phyloP scores from a whole-genome alignment of 805 yeast species.

The Pachysolen tannophilus region DNA sequence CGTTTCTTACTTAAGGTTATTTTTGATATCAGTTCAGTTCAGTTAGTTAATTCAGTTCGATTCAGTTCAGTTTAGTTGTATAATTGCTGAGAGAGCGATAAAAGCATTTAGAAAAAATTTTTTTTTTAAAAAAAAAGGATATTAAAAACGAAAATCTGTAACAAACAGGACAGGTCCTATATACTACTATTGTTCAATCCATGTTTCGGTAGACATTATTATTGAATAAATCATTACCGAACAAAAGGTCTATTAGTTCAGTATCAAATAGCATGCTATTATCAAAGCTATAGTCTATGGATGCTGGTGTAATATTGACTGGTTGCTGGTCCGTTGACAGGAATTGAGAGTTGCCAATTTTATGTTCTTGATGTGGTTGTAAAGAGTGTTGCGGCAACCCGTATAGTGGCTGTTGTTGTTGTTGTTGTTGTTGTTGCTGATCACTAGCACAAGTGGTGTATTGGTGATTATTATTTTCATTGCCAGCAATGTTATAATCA shows the following conservation, averaged over 20 bases:
- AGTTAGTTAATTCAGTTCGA: too few relatives aligned
- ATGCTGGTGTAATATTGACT: slow-evolving; percentile 1
- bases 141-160: too few relatives aligned
- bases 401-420: neutral
- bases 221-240: slow-evolving; percentile 8
- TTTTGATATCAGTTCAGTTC: too few relatives aligned
- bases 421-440: neutral
- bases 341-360: neutral
- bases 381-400: neutral
- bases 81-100: too few relatives aligned
- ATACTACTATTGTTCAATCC: too few relatives aligned
- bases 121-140: too few relatives aligned
- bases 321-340: neutral
- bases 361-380: neutral
- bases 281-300: slow-evolving; percentile 2
- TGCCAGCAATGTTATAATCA: neutral
- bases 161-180: too few relatives aligned
- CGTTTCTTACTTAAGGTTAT: too few relatives aligned
- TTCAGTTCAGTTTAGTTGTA: too few relatives aligned
- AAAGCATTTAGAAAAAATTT: too few relatives aligned
- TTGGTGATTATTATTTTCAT: neutral
- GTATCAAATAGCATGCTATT: slow-evolving; percentile 8
- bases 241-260: slow-evolving; percentile 10
- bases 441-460: too few relatives aligned
- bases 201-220: too few relatives aligned